A percentile compares a stretch with the other conserved stretches of the same genome.
Conservation (phyloP, 2,329 filamentous ascomycete genomes). For the Colletotrichum agaves region DNA sequence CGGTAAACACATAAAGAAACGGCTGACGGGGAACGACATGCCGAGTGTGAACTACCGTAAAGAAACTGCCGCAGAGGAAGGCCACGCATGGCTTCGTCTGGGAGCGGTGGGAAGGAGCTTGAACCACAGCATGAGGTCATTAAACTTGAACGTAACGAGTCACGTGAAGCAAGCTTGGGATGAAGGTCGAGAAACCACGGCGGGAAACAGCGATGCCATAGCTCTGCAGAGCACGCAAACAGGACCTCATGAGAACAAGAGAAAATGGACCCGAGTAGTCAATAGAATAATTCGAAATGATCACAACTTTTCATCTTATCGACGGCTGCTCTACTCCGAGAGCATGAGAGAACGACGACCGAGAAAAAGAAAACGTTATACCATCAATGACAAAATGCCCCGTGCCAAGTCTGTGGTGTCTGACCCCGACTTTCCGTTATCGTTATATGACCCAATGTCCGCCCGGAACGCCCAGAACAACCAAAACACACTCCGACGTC, state of each 20-base stretch:
- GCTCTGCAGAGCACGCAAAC: neutral
- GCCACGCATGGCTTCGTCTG: neutral
- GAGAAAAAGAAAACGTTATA: neutral
- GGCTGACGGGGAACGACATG: neutral
- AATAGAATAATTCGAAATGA: conserved; percentile 30
- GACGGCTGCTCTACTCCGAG: conserved; percentile 5
- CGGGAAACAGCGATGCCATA: neutral
- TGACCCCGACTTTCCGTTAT: conserved; percentile 23
- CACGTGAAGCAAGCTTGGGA: neutral
- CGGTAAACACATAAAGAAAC: conserved; percentile 47
- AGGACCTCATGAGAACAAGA: conserved; percentile 2
- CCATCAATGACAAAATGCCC: conserved; percentile 12
- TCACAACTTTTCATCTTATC: conserved; percentile 15
- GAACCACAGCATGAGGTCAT: neutral
- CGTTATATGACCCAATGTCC: conserved; percentile 29
- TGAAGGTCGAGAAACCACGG: neutral
- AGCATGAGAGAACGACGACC: neutral
- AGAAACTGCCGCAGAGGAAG: no score
- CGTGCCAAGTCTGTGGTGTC: conserved; percentile 27
- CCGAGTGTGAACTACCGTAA: no score
- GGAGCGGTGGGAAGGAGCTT: neutral
- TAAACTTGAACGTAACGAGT: neutral
- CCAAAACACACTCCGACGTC: conserved; percentile 5
- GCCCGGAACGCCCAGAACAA: conserved; percentile 42
- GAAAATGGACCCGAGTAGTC: neutral